Percentiles rank a stretch among this genome's conserved stretches.
These are phyloP conservation scores for Austroboletus eburneus DNA, from an alignment of 768 basidiomycete species.

Conservation along the genomic window DNA sequence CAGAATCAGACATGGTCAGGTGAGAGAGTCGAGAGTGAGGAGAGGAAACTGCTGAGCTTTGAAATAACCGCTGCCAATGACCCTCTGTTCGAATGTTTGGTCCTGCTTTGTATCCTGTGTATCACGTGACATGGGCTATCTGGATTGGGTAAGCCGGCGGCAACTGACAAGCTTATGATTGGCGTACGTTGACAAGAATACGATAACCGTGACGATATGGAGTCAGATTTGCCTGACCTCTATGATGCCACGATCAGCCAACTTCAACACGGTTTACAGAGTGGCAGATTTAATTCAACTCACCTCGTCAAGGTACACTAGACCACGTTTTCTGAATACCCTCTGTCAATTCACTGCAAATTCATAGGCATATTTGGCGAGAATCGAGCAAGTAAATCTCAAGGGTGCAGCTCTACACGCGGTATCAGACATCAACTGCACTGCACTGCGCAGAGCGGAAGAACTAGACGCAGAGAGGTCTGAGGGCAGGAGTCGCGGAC, in stretches of 20 bases:
- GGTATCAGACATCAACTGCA: conserved; percentile 53
- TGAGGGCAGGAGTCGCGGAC: conserved; percentile 44
- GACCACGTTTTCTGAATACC: no score
- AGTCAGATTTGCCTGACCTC: conserved; percentile 41
- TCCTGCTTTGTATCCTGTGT: conserved; percentile 14
- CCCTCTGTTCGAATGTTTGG: conserved; percentile 12
- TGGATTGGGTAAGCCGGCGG: conserved; percentile 13
- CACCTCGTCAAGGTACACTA: conserved; percentile 55
- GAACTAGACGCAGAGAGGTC: conserved; percentile 47
- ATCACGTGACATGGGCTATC: conserved; percentile 9
- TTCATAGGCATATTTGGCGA: conserved; percentile 56
- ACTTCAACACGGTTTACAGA: conserved; percentile 48
- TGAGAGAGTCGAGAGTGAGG: conserved; percentile 1
- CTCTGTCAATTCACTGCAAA: no score
- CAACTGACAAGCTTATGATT: neutral
- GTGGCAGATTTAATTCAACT: conserved; percentile 50
- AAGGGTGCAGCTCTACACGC: conserved; percentile 55
- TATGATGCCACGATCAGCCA: conserved; percentile 58
- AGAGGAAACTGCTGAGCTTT: conserved; percentile 1
- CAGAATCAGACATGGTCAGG: conserved; percentile 44
- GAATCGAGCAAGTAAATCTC: conserved; percentile 67
- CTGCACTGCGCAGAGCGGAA: conserved; percentile 50
- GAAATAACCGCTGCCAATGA: neutral
- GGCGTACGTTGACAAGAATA: neutral
- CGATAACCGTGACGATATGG: neutral